Evolutionary conservation across 2,329 filamentous ascomycete species (phyloP).

Genomic region (Fusarium sp.): DNA sequence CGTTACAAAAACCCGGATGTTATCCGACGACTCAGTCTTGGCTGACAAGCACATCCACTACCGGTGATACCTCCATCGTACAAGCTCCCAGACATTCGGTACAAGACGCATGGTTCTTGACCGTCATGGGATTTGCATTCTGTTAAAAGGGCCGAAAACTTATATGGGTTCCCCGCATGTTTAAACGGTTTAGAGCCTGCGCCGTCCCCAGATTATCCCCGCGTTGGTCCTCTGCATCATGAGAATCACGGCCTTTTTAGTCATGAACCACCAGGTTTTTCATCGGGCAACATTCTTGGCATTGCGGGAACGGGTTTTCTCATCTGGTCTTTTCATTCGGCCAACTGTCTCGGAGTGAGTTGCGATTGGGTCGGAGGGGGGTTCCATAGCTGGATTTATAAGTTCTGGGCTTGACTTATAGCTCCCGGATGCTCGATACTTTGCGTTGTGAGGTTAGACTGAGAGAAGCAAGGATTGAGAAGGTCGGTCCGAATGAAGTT

Average conservation of each 20-base stretch:
- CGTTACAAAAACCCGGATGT: not conserved
- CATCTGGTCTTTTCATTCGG: not conserved
- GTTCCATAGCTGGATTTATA: not conserved
- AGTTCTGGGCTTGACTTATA: not conserved
- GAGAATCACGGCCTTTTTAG: not conserved
- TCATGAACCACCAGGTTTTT: not conserved
- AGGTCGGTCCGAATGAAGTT: slow-evolving; percentile 28
- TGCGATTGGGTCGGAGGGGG: slow-evolving; percentile 7
- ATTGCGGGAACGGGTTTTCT: not conserved
- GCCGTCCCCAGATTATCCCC: slow-evolving; percentile 37
- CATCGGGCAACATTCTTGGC: slow-evolving; percentile 5
- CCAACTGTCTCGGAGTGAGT: not conserved
- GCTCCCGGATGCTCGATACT: not conserved
- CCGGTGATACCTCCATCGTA: not conserved
- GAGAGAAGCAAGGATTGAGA: slow-evolving; percentile 1
- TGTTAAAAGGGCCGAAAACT: slow-evolving; percentile 34
- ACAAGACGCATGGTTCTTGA: not conserved
- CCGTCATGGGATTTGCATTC: slow-evolving; percentile 25
- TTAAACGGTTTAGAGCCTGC: slow-evolving; percentile 30
- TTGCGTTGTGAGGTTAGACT: not conserved
- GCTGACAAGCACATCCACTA: slow-evolving; percentile 16
- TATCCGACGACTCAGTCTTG: slow-evolving; percentile 1
- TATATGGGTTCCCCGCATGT: slow-evolving; percentile 29
- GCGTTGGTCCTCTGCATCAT: slow-evolving; percentile 10
- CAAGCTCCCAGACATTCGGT: not conserved